Evolutionary conservation across 1,284 basidiomycete genomes (phyloP).

Genomic region (Pyrrhoderma noxium): DNA sequence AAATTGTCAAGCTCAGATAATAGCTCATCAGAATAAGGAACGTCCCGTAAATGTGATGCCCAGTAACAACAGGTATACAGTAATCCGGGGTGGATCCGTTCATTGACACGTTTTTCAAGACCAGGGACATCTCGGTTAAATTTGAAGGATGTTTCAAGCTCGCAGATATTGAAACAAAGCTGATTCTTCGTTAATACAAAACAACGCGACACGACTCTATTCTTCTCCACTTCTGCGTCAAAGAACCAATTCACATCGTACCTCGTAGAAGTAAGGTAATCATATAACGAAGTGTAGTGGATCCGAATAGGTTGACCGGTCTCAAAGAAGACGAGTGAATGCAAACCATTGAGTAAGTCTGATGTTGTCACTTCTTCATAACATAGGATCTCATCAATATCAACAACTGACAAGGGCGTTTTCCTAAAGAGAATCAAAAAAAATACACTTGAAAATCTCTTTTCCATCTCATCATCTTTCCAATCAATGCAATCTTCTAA

Average conservation of each 20-base stretch:
- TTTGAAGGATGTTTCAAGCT: conserved; percentile 8
- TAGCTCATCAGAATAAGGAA: background rate
- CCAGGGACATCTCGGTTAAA: background rate
- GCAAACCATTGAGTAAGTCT: background rate
- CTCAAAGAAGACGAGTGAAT: background rate
- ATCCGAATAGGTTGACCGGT: background rate
- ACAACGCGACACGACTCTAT: background rate
- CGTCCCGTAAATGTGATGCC: conserved; percentile 3
- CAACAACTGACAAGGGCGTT: background rate
- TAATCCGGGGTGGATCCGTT: background rate
- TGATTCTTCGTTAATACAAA: conserved; percentile 8
- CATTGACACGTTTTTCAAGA: background rate
- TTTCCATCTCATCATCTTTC: no score
- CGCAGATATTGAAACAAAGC: conserved; percentile 19
- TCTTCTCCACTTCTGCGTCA: background rate
- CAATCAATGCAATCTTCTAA: no score
- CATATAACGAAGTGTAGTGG: background rate
- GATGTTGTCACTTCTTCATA: no score
- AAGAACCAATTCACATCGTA: background rate
- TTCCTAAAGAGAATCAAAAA: background rate
- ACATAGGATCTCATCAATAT: background rate
- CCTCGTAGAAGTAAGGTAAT: background rate
- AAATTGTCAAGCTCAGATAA: background rate
- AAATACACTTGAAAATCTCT: background rate
- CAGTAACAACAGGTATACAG: conserved; percentile 4